A percentile compares a stretch with the other conserved stretches of the same genome.
Conservation (phyloP, 2,329 filamentous ascomycete genomes). For the Parascedosporium putredinis region DNA sequence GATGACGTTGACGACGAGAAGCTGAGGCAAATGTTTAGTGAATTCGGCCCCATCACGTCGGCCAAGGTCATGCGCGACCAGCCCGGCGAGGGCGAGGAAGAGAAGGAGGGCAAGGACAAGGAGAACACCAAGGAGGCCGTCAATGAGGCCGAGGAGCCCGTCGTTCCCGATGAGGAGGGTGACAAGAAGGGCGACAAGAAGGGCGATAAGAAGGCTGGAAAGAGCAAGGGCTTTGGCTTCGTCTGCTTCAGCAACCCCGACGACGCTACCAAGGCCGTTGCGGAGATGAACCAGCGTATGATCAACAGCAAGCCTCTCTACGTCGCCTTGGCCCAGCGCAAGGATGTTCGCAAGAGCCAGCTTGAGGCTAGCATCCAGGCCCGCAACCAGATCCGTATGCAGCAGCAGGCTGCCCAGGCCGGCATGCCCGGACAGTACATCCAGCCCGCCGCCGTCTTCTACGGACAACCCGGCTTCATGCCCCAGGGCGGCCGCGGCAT, state of each 20-base stretch:
- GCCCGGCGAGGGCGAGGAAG: conserved; percentile 41
- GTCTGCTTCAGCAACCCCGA: conserved; percentile 99
- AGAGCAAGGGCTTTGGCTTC: conserved; percentile 99
- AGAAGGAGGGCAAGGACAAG: conserved; percentile 42
- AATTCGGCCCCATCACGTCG: conserved; percentile 91
- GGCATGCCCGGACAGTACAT: conserved; percentile 84
- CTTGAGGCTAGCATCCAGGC: conserved; percentile 98
- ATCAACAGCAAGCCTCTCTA: conserved; percentile 93
- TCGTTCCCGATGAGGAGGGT: conserved; percentile 26
- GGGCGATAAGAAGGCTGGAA: conserved; percentile 64
- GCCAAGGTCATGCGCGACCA: conserved; percentile 98
- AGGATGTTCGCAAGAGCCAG: conserved; percentile 98
- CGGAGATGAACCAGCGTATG: conserved; percentile 99
- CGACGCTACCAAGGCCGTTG: conserved; percentile 96
- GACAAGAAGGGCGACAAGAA: conserved; percentile 45
- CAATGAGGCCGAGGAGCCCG: conserved; percentile 32
- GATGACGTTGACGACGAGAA: conserved; percentile 98
- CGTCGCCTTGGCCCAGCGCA: conserved; percentile 95
- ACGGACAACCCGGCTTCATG: conserved; percentile 65
- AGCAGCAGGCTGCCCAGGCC: conserved; percentile 85
- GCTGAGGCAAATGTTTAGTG: conserved; percentile 83
- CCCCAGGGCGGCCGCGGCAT: conserved; percentile 55
- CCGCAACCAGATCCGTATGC: conserved; percentile 96
- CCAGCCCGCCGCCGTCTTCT: conserved; percentile 84
- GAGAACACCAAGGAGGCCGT: conserved; percentile 35